Evolutionary conservation across 2,329 filamentous ascomycete genomes (phyloP), one percentile per base, ranked within the genome.

Genomic region (Aspergillus tanneri): DNA sequence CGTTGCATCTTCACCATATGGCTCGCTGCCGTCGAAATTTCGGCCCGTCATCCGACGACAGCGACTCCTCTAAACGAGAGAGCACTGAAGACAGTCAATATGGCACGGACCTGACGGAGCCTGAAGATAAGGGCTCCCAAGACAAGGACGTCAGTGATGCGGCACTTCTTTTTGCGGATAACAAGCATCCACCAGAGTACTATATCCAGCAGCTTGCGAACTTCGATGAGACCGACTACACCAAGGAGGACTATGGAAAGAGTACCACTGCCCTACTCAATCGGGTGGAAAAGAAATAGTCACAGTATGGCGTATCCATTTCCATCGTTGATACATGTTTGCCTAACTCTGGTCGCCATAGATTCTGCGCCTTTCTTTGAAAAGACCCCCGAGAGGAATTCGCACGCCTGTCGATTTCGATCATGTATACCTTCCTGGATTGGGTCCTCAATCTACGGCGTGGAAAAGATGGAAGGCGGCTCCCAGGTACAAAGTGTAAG

Each of bases 351-450:
- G 16, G 25, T 25, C 3, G 2, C 3, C 18, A 42, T 27, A 57
- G 55, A 48, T 57, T 57, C 32, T 58, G 38, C 34, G 18, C 19
- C 32, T 56, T 25, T 47, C 14, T 54, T 30, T 40, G 42, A 16
- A 58, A 53, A 41, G 55, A 58, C 41, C 54, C 56, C 16, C 14
- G 40, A 16, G n/a, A 56, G 24, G 49, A 55, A 54, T 52, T 41
- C 28, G 9, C 11, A 34, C 27, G 38, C 9, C 28, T 58, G 34
- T 58, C 50, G 4, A 52, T 59, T 41, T 10, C 41, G 6, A 56
- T 53, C 35, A 28, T 59, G 32, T 48, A 53, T 49, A 57, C 11
- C 32, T 61, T 62, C 36, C 50, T 62, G 2, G 43, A 55, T 19
- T 58, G 21, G 56, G 49, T 42, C 16, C 46, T 59, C 2, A 54